A percentile compares a stretch with the other conserved stretches of the same genome.
Evolutionary conservation across 331 rosid species (phyloP).

Genomic region (Pyrus hybrid): DNA sequence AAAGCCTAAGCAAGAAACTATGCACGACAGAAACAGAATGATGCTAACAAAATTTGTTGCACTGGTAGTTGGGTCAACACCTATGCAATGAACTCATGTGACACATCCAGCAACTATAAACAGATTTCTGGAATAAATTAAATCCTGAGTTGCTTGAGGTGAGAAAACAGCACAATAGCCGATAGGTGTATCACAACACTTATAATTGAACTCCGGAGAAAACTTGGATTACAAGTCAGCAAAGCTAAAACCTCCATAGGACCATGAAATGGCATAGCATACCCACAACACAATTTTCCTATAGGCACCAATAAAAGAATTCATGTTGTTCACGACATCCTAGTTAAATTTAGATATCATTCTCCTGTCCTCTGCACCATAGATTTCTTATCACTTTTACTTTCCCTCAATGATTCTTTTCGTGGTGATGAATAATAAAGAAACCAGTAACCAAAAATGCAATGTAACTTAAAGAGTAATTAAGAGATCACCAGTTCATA

Average conservation of each 20-base stretch:
- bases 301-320: neutral
- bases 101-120: neutral
- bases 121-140: neutral
- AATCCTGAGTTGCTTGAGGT: neutral
- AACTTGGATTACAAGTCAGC: too few species aligned
- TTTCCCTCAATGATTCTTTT: neutral
- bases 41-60: neutral
- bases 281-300: neutral
- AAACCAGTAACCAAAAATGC: neutral
- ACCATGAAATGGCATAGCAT: neutral
- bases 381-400: neutral
- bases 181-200: neutral
- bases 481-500: conserved; percentile 53
- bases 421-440: neutral
- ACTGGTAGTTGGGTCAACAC: neutral
- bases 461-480: neutral
- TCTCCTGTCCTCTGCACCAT: neutral
- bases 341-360: neutral
- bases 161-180: neutral
- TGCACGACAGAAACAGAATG: neutral
- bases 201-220: too few species aligned
- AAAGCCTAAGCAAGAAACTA: too few species aligned
- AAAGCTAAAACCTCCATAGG: neutral
- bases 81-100: neutral
- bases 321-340: neutral